Percentiles rank a stretch among this genome's conserved stretches.
Conservation (phyloP, 768 basidiomycete species). For the Lentinula sp. region DNA sequence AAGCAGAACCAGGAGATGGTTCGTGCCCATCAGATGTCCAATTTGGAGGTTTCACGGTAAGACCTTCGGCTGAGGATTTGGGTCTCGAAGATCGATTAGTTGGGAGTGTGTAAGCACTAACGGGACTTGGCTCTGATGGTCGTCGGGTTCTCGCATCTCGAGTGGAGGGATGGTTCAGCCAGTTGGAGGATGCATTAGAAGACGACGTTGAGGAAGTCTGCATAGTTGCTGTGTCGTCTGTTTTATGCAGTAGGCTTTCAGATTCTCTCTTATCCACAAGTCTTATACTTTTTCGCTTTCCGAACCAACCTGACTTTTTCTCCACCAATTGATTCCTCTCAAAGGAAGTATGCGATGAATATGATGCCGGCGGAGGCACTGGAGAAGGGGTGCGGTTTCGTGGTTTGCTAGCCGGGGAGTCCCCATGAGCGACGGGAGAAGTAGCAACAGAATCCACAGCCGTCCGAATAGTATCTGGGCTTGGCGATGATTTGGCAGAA, state of each 20-base stretch:
- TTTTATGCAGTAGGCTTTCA: neutral
- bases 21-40: conserved; percentile 6
- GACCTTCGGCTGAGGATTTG: conserved; percentile 5
- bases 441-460: conserved; percentile 2
- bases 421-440: conserved; percentile 14
- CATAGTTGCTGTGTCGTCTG: neutral
- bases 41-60: neutral
- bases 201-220: neutral
- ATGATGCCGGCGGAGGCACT: conserved; percentile 16
- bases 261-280: conserved; percentile 23
- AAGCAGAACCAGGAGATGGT: conserved; percentile 7
- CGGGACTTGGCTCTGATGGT: conserved; percentile 16
- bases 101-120: neutral
- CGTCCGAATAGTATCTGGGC: neutral
- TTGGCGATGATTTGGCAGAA: neutral
- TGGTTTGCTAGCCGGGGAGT: neutral
- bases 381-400: conserved; percentile 17
- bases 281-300: conserved; percentile 44
- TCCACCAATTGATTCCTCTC: conserved; percentile 33
- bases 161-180: neutral
- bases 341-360: conserved; percentile 7
- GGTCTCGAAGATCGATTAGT: neutral
- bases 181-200: conserved; percentile 2
- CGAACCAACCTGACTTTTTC: conserved; percentile 43
- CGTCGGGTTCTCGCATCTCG: conserved; percentile 9